These are phyloP conservation scores for Ceratobasidium sp. DNA, from an alignment of 1,284 basidiomycete species.

Conservation along the genomic window DNA sequence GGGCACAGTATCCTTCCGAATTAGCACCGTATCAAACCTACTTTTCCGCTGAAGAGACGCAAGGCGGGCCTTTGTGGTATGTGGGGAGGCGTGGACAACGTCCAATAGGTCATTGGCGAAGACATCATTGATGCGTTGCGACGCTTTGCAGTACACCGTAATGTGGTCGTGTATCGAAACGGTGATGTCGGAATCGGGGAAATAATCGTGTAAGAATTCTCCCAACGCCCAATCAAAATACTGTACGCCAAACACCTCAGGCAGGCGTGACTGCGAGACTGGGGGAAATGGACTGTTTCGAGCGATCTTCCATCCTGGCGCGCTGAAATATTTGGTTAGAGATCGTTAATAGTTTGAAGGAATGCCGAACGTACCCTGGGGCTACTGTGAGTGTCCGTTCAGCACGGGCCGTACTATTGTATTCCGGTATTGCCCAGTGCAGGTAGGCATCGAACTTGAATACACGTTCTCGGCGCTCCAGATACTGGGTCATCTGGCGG, in stretches of 20 bases:
- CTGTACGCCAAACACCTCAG: neutral
- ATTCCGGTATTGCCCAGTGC: neutral
- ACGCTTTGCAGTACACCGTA: neutral
- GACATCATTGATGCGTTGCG: neutral
- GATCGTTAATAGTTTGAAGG: no score
- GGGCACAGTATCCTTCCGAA: neutral
- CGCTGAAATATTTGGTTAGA: neutral
- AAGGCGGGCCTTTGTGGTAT: neutral
- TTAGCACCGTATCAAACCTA: constrained; percentile 34
- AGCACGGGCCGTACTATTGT: no score
- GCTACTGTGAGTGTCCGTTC: no score
- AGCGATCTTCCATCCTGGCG: neutral
- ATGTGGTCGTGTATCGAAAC: neutral
- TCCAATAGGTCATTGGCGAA: neutral
- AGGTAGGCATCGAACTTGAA: constrained; percentile 14
- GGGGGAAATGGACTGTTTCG: neutral
- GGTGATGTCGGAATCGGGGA: neutral
- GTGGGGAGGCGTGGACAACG: neutral
- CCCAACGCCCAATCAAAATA: neutral
- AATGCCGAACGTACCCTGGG: no score
- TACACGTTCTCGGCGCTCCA: constrained; percentile 21
- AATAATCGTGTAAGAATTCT: neutral
- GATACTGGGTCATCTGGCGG: constrained; percentile 37
- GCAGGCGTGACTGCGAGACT: neutral
- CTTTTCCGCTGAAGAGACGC: neutral